Conservation (phyloP, 306 rosid genomes). For the Senna siamea region DNA sequence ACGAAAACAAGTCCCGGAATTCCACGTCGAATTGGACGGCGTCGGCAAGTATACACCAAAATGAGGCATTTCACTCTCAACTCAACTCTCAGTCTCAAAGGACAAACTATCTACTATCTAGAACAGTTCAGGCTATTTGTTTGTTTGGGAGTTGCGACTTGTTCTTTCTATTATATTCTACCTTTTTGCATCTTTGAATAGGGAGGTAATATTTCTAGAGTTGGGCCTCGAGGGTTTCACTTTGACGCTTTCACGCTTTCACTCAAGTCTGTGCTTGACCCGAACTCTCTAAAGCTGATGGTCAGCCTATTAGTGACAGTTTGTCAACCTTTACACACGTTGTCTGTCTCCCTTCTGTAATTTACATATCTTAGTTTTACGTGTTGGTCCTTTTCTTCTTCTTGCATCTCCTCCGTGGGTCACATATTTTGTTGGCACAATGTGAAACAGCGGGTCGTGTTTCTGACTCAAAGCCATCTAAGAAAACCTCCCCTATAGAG, state of each 20-base stretch:
- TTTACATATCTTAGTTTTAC: background rate
- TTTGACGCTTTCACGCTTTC: background rate
- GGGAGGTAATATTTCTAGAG: no score
- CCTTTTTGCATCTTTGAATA: no score
- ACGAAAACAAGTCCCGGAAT: no score
- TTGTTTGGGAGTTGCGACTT: no score
- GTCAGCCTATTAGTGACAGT: background rate
- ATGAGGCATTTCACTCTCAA: no score
- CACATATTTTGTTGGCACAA: conserved; percentile 19
- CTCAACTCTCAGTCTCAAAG: no score
- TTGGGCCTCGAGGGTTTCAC: no score
- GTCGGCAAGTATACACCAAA: no score
- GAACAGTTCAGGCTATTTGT: no score
- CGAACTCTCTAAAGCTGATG: background rate
- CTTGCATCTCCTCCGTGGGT: conserved; percentile 27
- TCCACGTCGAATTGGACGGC: no score
- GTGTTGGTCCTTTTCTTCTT: background rate
- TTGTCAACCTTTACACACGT: background rate
- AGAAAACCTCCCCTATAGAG: no score
- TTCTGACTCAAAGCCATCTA: conserved; percentile 18
- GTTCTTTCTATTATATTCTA: no score
- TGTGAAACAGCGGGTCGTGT: conserved; percentile 24
- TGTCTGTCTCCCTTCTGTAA: background rate
- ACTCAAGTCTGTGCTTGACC: background rate
- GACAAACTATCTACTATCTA: background rate